Evolutionary conservation across 192 early-diverging fungal genomes (phyloP).

Genomic region (Coemansia sp.): DNA sequence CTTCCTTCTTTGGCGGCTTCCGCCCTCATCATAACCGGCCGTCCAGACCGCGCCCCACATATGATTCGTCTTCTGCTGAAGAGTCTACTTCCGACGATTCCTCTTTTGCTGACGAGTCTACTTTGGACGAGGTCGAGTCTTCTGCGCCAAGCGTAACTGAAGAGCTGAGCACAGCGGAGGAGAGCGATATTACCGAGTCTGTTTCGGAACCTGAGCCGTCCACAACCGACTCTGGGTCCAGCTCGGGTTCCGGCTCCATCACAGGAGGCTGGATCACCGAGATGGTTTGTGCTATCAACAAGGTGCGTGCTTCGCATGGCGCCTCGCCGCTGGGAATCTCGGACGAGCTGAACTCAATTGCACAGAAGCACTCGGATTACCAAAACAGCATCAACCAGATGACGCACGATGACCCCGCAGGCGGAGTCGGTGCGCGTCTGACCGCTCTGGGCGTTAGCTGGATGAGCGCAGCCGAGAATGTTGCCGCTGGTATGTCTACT

Average conservation of each 20-base stretch:
- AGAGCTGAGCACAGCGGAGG: not conserved
- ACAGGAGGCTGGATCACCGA: constrained; percentile 28
- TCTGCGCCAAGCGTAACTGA: not conserved
- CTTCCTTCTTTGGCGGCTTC: not conserved
- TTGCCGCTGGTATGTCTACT: constrained; percentile 44
- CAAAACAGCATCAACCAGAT: constrained; percentile 48
- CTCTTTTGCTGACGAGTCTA: not conserved
- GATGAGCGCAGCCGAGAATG: constrained; percentile 50
- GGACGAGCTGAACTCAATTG: constrained; percentile 23
- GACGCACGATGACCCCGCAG: constrained; percentile 50
- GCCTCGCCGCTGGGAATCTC: constrained; percentile 35
- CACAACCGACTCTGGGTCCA: not conserved
- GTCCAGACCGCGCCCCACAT: not conserved
- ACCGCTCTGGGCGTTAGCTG: constrained; percentile 21
- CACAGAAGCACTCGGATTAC: constrained; percentile 51
- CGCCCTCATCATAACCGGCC: not conserved
- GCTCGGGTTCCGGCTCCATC: constrained; percentile 7
- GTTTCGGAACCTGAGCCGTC: not conserved
- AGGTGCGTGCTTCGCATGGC: constrained; percentile 26
- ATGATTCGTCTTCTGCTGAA: not conserved
- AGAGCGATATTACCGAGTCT: not conserved
- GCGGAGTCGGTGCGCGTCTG: constrained; percentile 41
- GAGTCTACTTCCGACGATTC: not conserved
- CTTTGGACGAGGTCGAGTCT: not conserved
- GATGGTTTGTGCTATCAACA: constrained; percentile 49